A percentile compares a stretch with the other conserved stretches of the same genome.
phyloP scores from a whole-genome alignment of 495 filamentous ascomycete species.

The Staphylotrichum longicolle region DNA sequence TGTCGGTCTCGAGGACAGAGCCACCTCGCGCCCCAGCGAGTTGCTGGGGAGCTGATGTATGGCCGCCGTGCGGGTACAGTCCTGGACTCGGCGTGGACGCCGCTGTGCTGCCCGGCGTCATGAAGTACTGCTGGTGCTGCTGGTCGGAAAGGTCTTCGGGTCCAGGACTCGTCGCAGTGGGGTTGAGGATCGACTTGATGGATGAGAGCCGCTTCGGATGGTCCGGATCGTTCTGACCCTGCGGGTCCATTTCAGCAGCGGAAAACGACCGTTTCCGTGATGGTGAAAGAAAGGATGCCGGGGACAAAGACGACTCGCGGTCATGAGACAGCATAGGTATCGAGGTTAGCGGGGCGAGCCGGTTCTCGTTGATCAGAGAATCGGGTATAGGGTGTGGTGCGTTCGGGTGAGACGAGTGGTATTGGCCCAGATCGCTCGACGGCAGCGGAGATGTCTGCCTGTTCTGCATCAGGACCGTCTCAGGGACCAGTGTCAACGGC shows the following conservation, averaged over 20 bases:
- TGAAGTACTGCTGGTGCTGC: conserved; percentile 32
- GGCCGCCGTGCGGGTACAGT: conserved; percentile 23
- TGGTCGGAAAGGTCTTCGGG: conserved; percentile 29
- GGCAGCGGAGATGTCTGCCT: conserved; percentile 38
- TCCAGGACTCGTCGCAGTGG: conserved; percentile 34
- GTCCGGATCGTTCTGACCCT: conserved; percentile 31
- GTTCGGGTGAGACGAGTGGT: conserved; percentile 41
- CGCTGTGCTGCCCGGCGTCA: conserved; percentile 37
- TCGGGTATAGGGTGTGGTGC: conserved; percentile 39
- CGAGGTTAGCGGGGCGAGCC: conserved; percentile 52
- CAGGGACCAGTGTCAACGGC: conserved; percentile 47
- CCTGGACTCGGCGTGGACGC: conserved; percentile 40
- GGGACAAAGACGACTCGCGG: conserved; percentile 50
- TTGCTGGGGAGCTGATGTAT: not conserved
- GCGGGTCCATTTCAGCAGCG: conserved; percentile 47
- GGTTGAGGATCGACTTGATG: conserved; percentile 79
- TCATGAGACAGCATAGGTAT: conserved; percentile 38
- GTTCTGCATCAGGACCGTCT: conserved; percentile 40
- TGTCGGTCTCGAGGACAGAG: conserved; percentile 51
- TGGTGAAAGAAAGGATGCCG: conserved; percentile 52
- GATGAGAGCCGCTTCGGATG: conserved; percentile 64
- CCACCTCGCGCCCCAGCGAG: conserved; percentile 24
- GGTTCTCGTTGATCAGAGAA: conserved; percentile 53
- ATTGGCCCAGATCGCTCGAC: conserved; percentile 42
- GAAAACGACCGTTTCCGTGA: conserved; percentile 68